Conservation (phyloP, 306 rosid genomes). For the Lupinus albus region DNA sequence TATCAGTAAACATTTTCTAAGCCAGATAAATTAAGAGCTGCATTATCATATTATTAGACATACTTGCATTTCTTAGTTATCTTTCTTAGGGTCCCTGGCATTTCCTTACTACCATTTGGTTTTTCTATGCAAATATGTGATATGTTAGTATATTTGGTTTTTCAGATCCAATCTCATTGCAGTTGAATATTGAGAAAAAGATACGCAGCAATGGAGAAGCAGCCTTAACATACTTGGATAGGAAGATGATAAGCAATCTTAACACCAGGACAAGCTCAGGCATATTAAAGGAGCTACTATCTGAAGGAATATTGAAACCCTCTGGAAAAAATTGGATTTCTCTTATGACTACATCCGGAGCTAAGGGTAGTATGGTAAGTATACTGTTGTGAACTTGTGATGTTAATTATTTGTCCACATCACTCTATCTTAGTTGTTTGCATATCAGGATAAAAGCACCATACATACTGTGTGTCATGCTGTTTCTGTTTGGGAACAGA, state of each 20-base stretch:
- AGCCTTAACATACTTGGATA: conserved; percentile 80
- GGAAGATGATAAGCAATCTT: conserved; percentile 78
- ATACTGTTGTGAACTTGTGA: conserved; percentile 29
- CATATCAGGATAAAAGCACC: conserved; percentile 3
- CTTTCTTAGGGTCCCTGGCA: conserved; percentile 18
- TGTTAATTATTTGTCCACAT: not conserved
- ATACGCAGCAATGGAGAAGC: conserved; percentile 82
- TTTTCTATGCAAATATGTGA: conserved; percentile 14
- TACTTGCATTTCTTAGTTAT: not conserved
- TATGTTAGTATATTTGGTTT: conserved; percentile 29
- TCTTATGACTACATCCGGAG: conserved; percentile 98
- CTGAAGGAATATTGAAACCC: conserved; percentile 72
- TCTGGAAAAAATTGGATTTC: conserved; percentile 86
- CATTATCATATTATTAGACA: not conserved
- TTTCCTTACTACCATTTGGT: conserved; percentile 11
- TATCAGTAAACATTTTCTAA: not conserved
- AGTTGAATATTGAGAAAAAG: conserved; percentile 69
- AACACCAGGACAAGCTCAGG: conserved; percentile 75
- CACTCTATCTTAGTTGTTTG: conserved; percentile 5
- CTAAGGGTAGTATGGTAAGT: conserved; percentile 91
- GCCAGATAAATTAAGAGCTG: conserved; percentile 13
- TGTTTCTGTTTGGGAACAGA: not conserved
- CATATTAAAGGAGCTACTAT: conserved; percentile 71
- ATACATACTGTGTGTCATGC: not conserved
- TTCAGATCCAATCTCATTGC: conserved; percentile 72